phyloP scores from a whole-genome alignment of 1,139 yeast species.

The Hemisphaericaspora xylofermentans region DNA sequence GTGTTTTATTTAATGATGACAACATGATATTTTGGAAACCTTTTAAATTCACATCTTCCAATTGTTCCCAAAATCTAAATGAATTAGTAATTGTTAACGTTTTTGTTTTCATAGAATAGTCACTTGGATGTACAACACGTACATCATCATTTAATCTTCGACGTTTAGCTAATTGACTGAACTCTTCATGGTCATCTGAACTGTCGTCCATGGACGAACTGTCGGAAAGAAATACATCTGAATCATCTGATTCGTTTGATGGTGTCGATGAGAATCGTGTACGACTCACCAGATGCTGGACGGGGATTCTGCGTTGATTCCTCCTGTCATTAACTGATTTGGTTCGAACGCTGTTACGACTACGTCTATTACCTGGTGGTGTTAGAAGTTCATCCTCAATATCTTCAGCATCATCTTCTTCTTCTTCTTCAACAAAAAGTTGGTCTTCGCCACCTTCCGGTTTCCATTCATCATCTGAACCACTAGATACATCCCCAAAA shows the following conservation, averaged over 20 bases:
- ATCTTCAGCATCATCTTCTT: background rate
- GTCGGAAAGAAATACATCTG: background rate
- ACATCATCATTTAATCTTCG: background rate
- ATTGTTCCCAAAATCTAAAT: slow-evolving; percentile 32
- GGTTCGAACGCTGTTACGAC: too few species aligned
- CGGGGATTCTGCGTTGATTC: too few species aligned
- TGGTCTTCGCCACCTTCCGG: background rate
- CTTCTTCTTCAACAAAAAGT: background rate
- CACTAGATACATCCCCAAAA: background rate
- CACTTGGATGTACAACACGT: slow-evolving; percentile 1
- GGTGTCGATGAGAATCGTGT: background rate
- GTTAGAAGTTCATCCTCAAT: background rate
- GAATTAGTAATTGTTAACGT: background rate
- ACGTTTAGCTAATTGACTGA: background rate
- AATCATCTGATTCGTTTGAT: background rate
- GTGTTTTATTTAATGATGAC: slow-evolving; percentile 29
- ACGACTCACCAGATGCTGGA: too few species aligned
- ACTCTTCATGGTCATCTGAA: background rate
- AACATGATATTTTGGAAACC: slow-evolving; percentile 31
- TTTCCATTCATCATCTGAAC: background rate
- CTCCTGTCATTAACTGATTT: too few species aligned
- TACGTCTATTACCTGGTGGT: too few species aligned
- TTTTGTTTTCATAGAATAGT: slow-evolving; percentile 1
- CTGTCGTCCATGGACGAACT: background rate
- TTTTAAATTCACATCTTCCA: slow-evolving; percentile 20